These are phyloP conservation scores for Cornus florida DNA, from an alignment of 148 eudicot genomes.

Conservation along the genomic window DNA sequence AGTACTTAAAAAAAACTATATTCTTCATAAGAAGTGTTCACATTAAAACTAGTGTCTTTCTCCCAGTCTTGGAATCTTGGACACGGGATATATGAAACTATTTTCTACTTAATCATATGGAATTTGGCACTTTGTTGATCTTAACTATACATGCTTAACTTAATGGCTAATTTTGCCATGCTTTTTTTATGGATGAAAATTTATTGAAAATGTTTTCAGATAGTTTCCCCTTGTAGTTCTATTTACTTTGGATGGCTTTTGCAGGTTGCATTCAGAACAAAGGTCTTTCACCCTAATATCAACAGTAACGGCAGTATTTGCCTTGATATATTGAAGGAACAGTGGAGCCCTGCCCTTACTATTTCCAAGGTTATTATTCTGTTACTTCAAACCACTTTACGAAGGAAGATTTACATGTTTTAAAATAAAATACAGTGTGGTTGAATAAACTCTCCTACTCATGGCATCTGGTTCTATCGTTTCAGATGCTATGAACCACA, in stretches of 20 bases:
- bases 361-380: slow-evolving; percentile 47
- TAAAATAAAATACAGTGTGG: too few relatives aligned
- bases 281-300: slow-evolving; percentile 54
- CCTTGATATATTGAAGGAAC: slow-evolving; percentile 60
- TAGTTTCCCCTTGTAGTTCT: not conserved
- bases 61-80: too few relatives aligned
- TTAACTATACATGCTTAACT: not conserved
- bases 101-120: not conserved
- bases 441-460: not conserved
- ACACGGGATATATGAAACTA: not conserved
- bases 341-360: slow-evolving; percentile 56
- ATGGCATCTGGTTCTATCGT: too few relatives aligned
- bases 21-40: not conserved
- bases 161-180: not conserved
- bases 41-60: too few relatives aligned
- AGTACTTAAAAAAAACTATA: too few relatives aligned
- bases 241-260: slow-evolving; percentile 4
- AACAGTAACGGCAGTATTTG: slow-evolving; percentile 60
- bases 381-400: not conserved
- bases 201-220: not conserved
- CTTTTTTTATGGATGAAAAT: not conserved
- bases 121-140: not conserved
- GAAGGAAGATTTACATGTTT: too few relatives aligned
- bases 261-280: slow-evolving; percentile 54
- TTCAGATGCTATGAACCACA: not conserved